Evolutionary conservation across 179 eudicot genomes (phyloP), one percentile per base, ranked within the genome.

Genomic region (Pouteria campechiana): DNA sequence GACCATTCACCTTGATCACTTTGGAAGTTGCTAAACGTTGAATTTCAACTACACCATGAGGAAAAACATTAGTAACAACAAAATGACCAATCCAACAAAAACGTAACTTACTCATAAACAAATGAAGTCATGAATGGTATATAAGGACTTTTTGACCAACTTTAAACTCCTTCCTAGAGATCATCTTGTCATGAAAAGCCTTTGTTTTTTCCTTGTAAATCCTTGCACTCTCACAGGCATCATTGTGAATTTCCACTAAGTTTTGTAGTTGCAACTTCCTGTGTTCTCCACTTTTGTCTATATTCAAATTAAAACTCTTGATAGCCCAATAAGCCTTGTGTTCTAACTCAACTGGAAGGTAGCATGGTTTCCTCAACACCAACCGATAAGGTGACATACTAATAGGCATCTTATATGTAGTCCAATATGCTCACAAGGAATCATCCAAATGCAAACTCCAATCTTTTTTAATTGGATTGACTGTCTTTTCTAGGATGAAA

Each of bases 201-300:
- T 39, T 39, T 6, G n/a, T n/a, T n/a, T n/a, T n/a, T n/a, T n/a
- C n/a, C n/a, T n/a, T n/a, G n/a, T n/a, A n/a, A n/a, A n/a, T n/a
- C n/a, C n/a, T n/a, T n/a, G n/a, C n/a, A n/a, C n/a, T n/a, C n/a
- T n/a, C n/a, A n/a, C n/a, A n/a, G n/a, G n/a, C n/a, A n/a, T n/a
- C 38, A 34, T 34, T 34, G 7, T 16, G 38, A 34, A 34, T 34
- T 12, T 18, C 25, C 24, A 18, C 44, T 17, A 39, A 20, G 25
- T 39, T 27, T 39, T 39, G 25, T 39, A 39, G 44, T 20, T 39
- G 44, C 24, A 39, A 39, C 44, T 39, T 39, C 44, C 44, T 39
- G 23, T 20, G 44, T 17, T 17, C 44, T 39, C 44, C 44, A 17
- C 10, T 20, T 19, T 39, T 27, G 9, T 39, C 44, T 12, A 39